Percentiles rank a stretch among this genome's conserved stretches.
Evolutionary conservation across 192 early-diverging fungal genomes (phyloP).

Genomic region (Mortierella alpina): DNA sequence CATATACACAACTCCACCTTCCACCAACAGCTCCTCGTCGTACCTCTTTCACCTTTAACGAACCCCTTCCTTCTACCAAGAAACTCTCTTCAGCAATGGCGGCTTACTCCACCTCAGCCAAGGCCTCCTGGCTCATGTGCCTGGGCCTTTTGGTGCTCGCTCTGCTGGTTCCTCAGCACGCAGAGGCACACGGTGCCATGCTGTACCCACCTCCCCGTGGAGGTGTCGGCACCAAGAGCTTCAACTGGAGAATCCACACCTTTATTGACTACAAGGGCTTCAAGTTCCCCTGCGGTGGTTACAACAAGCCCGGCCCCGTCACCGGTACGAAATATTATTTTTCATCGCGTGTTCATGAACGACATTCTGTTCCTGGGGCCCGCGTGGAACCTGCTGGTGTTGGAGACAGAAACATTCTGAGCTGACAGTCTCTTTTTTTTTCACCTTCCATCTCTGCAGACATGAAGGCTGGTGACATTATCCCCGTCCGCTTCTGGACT

Average conservation of each 20-base stretch:
- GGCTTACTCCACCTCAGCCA: conserved; percentile 6
- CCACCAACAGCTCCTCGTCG: not conserved
- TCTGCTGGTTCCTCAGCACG: conserved; percentile 18
- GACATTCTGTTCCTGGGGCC: not conserved
- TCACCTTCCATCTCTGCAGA: conserved; percentile 1
- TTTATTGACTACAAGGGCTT: conserved; percentile 29
- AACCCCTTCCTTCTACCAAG: not conserved
- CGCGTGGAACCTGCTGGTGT: not conserved
- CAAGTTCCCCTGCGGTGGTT: conserved; percentile 40
- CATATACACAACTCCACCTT: not conserved
- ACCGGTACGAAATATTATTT: conserved; percentile 6
- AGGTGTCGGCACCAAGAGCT: conserved; percentile 27
- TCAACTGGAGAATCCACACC: conserved; percentile 30
- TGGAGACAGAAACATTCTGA: too few species aligned
- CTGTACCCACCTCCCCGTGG: conserved; percentile 42
- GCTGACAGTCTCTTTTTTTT: not conserved
- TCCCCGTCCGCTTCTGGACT: conserved; percentile 61
- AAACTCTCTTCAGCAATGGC: conserved; percentile 13
- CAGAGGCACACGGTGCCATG: conserved; percentile 42
- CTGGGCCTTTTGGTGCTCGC: conserved; percentile 19
- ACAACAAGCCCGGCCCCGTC: conserved; percentile 23
- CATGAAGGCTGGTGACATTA: conserved; percentile 59
- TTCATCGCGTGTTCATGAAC: not conserved
- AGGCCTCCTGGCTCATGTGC: conserved; percentile 32
- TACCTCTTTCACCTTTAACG: not conserved